Percentiles rank a stretch among this genome's conserved stretches.
Conservation (phyloP, 1,284 basidiomycete genomes). For the Melampsora allii-populina region DNA sequence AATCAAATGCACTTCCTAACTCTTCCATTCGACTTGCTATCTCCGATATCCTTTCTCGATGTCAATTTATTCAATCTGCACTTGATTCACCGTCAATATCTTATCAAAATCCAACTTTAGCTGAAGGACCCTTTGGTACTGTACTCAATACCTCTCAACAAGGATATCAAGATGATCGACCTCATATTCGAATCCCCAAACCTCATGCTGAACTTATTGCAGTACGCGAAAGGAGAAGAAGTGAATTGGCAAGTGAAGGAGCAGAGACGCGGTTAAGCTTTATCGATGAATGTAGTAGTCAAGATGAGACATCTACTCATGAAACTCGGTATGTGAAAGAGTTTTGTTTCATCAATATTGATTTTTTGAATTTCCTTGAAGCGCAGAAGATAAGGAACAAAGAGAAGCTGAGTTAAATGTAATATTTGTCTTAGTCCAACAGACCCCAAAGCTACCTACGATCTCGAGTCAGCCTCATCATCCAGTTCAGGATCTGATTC, state of each 20-base stretch:
- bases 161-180: too few relatives aligned
- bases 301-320: slow-evolving; percentile 8
- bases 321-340: slow-evolving; percentile 6
- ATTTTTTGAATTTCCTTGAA: not conserved
- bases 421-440: not conserved
- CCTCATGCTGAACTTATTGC: slow-evolving; percentile 16
- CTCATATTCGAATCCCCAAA: not conserved
- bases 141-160: too few relatives aligned
- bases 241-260: slow-evolving; percentile 7
- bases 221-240: slow-evolving; percentile 22
- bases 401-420: not conserved
- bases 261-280: slow-evolving; percentile 23
- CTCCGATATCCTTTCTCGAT: slow-evolving; percentile 22
- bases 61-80: slow-evolving; percentile 18
- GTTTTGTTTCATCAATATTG: not conserved
- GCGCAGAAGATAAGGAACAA: not conserved
- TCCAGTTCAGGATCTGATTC: not conserved
- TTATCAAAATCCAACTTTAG: slow-evolving; percentile 4
- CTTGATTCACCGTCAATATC: not conserved
- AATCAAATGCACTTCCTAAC: not conserved
- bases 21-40: slow-evolving; percentile 14
- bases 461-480: not conserved
- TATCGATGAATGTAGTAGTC: slow-evolving; percentile 16
- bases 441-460: too few relatives aligned
- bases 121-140: too few relatives aligned